A percentile compares a stretch with the other conserved stretches of the same genome.
Conservation (phyloP, 371 early-diverging fungal genomes). For the Batkoa obscura region DNA sequence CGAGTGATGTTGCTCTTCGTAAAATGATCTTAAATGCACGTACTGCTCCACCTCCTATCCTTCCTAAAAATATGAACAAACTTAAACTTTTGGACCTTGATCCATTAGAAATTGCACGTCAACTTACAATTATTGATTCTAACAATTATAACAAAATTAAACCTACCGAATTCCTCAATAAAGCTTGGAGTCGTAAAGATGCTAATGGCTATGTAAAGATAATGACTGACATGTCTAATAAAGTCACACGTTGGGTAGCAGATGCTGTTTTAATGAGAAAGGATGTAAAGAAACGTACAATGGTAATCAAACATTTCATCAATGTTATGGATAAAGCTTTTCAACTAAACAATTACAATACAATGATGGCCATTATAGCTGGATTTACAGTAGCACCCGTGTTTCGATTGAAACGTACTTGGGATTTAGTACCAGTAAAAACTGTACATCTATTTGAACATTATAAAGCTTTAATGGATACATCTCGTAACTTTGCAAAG, state of each 20-base stretch:
- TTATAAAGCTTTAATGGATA: constrained; percentile 50
- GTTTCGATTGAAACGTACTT: constrained; percentile 72
- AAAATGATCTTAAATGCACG: constrained; percentile 38
- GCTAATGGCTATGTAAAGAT: constrained; percentile 44
- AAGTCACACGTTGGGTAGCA: constrained; percentile 74
- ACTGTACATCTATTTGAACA: constrained; percentile 23
- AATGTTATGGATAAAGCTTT: constrained; percentile 60
- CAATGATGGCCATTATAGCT: constrained; percentile 74
- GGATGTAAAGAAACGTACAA: constrained; percentile 56
- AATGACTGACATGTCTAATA: constrained; percentile 46
- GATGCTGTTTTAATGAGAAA: constrained; percentile 56
- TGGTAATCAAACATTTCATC: constrained; percentile 62
- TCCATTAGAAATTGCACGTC: constrained; percentile 82
- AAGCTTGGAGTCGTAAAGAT: constrained; percentile 68
- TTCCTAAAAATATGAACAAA: constrained; percentile 39
- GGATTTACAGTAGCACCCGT: constrained; percentile 77
- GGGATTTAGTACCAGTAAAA: constrained; percentile 33
- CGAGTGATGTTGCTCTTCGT: constrained; percentile 24
- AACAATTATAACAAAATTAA: constrained; percentile 56
- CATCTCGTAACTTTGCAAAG: constrained; percentile 56
- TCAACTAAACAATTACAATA: constrained; percentile 75
- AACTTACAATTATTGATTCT: constrained; percentile 75
- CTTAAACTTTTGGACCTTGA: constrained; percentile 65
- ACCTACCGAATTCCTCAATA: constrained; percentile 69
- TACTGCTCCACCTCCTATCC: constrained; percentile 38